Evolutionary conservation across 2,329 filamentous ascomycete genomes (phyloP).

Genomic region (Penicillium olsonii): DNA sequence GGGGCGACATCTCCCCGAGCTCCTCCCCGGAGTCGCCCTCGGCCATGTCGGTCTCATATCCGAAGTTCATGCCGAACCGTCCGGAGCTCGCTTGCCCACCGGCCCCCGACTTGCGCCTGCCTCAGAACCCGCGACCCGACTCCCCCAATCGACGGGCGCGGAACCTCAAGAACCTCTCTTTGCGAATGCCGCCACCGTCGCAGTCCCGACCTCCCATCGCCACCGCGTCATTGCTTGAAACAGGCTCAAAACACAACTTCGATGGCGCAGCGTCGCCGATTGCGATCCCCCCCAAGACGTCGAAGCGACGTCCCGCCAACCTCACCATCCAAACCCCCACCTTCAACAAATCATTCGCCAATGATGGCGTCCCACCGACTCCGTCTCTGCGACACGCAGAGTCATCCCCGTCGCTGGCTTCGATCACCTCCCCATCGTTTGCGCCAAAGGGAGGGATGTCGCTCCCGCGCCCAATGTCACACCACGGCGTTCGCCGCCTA

Average conservation of each 20-base stretch:
- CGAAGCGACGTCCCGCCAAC: slow-evolving; percentile 59
- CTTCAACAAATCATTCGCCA: slow-evolving; percentile 52
- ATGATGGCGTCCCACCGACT: slow-evolving; percentile 59
- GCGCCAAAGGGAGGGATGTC: slow-evolving; percentile 55
- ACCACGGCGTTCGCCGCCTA: slow-evolving; percentile 30
- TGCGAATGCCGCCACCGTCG: slow-evolving; percentile 57
- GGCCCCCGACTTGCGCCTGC: slow-evolving; percentile 21
- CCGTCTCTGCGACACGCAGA: slow-evolving; percentile 63
- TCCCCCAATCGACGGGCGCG: slow-evolving; percentile 48
- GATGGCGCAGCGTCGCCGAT: slow-evolving; percentile 60
- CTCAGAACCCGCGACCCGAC: slow-evolving; percentile 44
- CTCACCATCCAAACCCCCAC: slow-evolving; percentile 60
- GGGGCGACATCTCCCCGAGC: slow-evolving; percentile 87
- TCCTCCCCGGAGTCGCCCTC: slow-evolving; percentile 89
- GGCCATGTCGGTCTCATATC: slow-evolving; percentile 61
- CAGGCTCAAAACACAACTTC: slow-evolving; percentile 37
- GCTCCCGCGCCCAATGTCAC: slow-evolving; percentile 44
- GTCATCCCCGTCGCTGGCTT: slow-evolving; percentile 61
- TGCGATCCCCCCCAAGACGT: slow-evolving; percentile 55
- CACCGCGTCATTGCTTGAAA: slow-evolving; percentile 52
- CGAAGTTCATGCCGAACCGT: slow-evolving; percentile 39
- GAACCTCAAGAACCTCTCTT: slow-evolving; percentile 65
- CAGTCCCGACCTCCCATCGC: slow-evolving; percentile 49
- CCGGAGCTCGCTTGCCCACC: slow-evolving; percentile 19
- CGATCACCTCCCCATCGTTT: slow-evolving; percentile 53